Conservation (phyloP, 306 rosid species). For the Purshia tridentata region DNA sequence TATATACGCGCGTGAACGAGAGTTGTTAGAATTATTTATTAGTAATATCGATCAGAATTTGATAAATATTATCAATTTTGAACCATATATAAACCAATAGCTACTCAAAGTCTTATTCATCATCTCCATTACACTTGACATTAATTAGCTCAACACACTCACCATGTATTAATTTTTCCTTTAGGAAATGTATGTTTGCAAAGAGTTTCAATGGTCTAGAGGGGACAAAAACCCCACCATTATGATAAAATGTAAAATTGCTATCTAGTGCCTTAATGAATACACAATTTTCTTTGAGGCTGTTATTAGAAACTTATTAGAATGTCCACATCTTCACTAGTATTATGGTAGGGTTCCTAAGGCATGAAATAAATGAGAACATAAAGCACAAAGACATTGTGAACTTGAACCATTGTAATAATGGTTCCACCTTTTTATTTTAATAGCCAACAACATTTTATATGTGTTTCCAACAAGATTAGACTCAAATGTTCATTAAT, state of each 20-base stretch:
- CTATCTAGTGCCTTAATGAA: neutral
- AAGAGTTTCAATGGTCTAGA: neutral
- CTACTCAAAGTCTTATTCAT: too few species aligned
- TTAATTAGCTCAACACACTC: too few species aligned
- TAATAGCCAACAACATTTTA: conserved; percentile 2
- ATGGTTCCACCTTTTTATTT: neutral
- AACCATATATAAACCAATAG: too few species aligned
- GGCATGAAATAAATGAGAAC: neutral
- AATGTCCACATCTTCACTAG: neutral
- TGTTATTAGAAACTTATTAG: neutral
- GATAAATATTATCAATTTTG: too few species aligned
- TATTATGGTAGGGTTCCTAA: neutral
- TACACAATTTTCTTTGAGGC: too few species aligned
- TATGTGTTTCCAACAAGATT: conserved; percentile 1
- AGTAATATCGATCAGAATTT: too few species aligned
- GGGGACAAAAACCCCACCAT: neutral
- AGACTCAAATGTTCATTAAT: neutral
- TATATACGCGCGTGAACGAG: too few species aligned
- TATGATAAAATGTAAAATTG: neutral
- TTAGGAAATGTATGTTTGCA: neutral
- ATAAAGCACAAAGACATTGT: neutral
- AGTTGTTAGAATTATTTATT: too few species aligned
- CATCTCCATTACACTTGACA: too few species aligned
- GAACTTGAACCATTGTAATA: neutral
- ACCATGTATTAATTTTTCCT: too few species aligned